These are phyloP conservation scores for Takashimella tepidaria DNA, from an alignment of 1,284 basidiomycete species.

Conservation along the genomic window DNA sequence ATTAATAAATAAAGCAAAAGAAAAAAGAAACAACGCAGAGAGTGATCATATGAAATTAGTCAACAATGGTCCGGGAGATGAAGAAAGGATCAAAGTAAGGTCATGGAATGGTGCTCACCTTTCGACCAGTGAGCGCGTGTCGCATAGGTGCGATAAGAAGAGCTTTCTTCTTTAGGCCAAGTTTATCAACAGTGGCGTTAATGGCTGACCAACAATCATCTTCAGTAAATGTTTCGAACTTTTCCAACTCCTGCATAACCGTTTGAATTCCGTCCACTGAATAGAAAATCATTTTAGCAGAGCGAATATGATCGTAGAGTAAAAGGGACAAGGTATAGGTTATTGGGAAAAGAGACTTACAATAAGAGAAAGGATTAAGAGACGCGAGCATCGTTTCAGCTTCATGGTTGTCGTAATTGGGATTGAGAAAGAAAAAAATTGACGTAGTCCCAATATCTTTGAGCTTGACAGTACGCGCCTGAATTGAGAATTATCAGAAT, in stretches of 20 bases:
- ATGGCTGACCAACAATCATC: constrained; percentile 49
- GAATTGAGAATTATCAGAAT: background rate
- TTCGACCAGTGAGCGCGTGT: constrained; percentile 71
- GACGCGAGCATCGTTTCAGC: constrained; percentile 56
- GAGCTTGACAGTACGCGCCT: constrained; percentile 67
- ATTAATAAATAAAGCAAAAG: no score
- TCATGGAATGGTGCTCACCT: constrained; percentile 52
- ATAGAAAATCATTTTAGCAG: constrained; percentile 9
- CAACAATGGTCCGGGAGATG: no score
- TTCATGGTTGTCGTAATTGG: constrained; percentile 56
- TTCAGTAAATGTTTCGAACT: constrained; percentile 25
- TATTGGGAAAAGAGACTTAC: constrained; percentile 46
- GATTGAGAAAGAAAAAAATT: constrained; percentile 70
- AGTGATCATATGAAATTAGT: no score
- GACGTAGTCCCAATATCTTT: constrained; percentile 62
- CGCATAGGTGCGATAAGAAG: constrained; percentile 65
- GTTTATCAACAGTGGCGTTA: constrained; percentile 50
- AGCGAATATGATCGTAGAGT: constrained; percentile 11
- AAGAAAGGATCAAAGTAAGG: background rate
- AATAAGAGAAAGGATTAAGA: constrained; percentile 49
- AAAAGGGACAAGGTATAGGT: no score
- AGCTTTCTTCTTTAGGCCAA: constrained; percentile 52
- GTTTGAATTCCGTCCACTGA: constrained; percentile 18
- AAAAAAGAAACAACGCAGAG: no score
- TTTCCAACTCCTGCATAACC: constrained; percentile 11